phyloP scores from a whole-genome alignment of 1,284 basidiomycete genomes.

The Clitocybe nebularis region DNA sequence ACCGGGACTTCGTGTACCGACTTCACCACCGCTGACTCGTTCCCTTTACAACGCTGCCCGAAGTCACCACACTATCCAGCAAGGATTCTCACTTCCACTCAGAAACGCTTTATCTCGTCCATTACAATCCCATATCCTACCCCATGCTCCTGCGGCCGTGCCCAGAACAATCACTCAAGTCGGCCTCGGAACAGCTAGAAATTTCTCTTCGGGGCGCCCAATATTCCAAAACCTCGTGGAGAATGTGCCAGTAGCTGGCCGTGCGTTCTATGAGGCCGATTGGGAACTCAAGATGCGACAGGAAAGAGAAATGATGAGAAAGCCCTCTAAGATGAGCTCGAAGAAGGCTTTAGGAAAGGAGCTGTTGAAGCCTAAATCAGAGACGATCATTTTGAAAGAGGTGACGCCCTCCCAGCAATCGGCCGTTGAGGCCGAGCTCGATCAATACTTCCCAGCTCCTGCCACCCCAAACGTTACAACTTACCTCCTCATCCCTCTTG shows the following conservation, averaged over 20 bases:
- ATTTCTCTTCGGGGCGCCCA: constrained; percentile 66
- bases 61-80: constrained; percentile 38
- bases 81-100: constrained; percentile 49
- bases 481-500: constrained; percentile 67
- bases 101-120: constrained; percentile 44
- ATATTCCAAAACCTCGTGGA: constrained; percentile 74
- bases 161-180: constrained; percentile 54
- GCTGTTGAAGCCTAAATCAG: constrained; percentile 29
- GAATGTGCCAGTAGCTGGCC: constrained; percentile 67
- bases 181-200: constrained; percentile 67
- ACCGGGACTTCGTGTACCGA: constrained; percentile 44
- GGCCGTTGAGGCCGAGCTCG: constrained; percentile 37
- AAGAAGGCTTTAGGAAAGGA: constrained; percentile 19
- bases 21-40: constrained; percentile 29
- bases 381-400: constrained; percentile 18
- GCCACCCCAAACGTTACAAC: constrained; percentile 49
- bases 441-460: constrained; percentile 55
- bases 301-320: constrained; percentile 37
- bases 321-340: constrained; percentile 21
- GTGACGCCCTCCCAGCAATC: constrained; percentile 6
- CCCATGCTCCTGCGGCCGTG: constrained; percentile 51
- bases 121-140: constrained; percentile 49
- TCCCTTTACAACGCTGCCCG: constrained; percentile 35
- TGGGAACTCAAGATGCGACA: constrained; percentile 53
- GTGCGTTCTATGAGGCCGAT: constrained; percentile 69